Percentiles rank a stretch among this genome's conserved stretches.
Evolutionary conservation across 352 stramenopile species (phyloP).

Genomic region (Nothophytophthora sp.): DNA sequence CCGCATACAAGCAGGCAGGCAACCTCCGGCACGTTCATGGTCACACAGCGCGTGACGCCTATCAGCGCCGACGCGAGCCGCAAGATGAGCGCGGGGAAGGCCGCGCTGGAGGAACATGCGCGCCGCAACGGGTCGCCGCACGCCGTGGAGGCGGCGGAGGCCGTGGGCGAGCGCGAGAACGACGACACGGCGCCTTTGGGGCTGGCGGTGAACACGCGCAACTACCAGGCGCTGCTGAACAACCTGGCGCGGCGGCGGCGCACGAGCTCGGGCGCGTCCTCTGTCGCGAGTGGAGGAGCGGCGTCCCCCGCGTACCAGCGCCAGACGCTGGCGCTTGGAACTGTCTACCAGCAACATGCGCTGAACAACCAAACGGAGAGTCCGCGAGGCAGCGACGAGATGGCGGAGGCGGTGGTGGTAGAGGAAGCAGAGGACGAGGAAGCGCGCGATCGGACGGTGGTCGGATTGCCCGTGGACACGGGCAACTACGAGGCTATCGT

Average conservation of each 20-base stretch:
- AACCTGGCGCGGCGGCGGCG: constrained; percentile 27
- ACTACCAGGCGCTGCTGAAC: constrained; percentile 59
- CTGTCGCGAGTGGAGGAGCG: constrained; percentile 6
- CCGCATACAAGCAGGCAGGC: constrained; percentile 11
- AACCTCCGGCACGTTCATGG: constrained; percentile 9
- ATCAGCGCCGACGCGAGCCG: constrained; percentile 9
- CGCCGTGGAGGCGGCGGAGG: constrained; percentile 12
- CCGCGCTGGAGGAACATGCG: constrained; percentile 10
- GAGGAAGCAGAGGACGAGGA: constrained; percentile 23
- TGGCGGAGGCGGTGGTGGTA: constrained; percentile 5
- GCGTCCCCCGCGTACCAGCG: constrained; percentile 12
- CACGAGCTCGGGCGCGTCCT: constrained; percentile 10
- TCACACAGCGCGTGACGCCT: constrained; percentile 28
- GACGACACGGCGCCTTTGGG: constrained; percentile 39
- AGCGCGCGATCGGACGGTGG: constrained; percentile 36
- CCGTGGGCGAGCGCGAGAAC: constrained; percentile 5
- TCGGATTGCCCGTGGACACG: constrained; percentile 50
- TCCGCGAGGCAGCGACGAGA: neutral
- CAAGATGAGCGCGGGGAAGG: constrained; percentile 4
- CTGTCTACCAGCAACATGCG: constrained; percentile 24
- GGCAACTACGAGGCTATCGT: constrained; percentile 56
- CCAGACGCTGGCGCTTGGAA: constrained; percentile 14
- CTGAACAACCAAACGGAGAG: constrained; percentile 10
- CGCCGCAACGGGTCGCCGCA: constrained; percentile 8
- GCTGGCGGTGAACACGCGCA: constrained; percentile 59